Percentiles rank a stretch among this genome's conserved stretches.
These are phyloP conservation scores for Yarrowia phangngaensis DNA, from an alignment of 805 yeast species.

Conservation along the genomic window DNA sequence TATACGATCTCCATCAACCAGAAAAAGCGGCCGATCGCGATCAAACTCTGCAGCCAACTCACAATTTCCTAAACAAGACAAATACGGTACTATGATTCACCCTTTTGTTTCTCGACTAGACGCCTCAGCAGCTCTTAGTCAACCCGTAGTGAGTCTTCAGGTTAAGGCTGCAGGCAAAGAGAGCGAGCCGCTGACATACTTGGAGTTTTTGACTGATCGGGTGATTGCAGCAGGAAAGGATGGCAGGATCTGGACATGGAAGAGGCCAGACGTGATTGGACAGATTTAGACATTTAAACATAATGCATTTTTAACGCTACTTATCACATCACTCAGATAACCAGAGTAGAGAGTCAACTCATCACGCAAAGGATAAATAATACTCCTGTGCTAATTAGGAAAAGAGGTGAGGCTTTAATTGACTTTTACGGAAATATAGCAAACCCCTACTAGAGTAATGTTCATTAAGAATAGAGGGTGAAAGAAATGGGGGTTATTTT, in stretches of 20 bases:
- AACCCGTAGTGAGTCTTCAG: conserved; percentile 34
- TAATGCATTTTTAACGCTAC: neutral
- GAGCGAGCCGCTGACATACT: conserved; percentile 35
- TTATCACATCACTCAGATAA: too few relatives aligned
- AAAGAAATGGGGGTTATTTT: too few relatives aligned
- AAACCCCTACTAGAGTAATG: too few relatives aligned
- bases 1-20: conserved; percentile 42
- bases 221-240: conserved; percentile 36
- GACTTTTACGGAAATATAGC: too few relatives aligned
- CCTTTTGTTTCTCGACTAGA: conserved; percentile 34
- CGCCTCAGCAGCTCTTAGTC: conserved; percentile 31
- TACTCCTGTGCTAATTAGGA: too few relatives aligned
- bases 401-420: too few relatives aligned
- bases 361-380: too few relatives aligned
- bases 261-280: conserved; percentile 8
- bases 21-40: conserved; percentile 18
- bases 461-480: too few relatives aligned
- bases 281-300: too few relatives aligned
- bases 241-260: conserved; percentile 40
- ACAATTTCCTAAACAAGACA: neutral
- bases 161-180: conserved; percentile 35
- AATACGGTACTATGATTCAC: conserved; percentile 30
- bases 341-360: too few relatives aligned
- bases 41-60: conserved; percentile 21
- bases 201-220: conserved; percentile 32